Evolutionary conservation across 2,329 filamentous ascomycete species (phyloP).

Genomic region (Colletotrichum navitas): DNA sequence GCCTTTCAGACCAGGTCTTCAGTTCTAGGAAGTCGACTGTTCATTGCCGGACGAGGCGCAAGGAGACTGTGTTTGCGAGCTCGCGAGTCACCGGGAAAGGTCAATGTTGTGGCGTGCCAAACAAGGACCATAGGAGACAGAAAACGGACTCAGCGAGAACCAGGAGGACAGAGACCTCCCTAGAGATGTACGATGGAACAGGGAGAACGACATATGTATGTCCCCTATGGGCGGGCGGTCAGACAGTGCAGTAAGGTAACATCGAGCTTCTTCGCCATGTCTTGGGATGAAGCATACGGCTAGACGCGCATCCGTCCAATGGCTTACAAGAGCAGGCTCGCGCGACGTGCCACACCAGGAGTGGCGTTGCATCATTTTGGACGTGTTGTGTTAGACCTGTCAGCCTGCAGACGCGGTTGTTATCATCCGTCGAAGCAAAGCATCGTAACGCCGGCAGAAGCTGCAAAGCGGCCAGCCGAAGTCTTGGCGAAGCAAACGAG

Average conservation of each 20-base stretch:
- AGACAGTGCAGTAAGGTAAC: neutral
- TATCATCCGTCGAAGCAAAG: neutral
- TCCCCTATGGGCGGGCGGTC: neutral
- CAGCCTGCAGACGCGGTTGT: constrained; percentile 23
- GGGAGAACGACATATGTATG: constrained; percentile 9
- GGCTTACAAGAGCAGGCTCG: neutral
- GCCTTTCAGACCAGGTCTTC: neutral
- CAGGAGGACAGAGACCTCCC: neutral
- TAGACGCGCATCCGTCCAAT: neutral
- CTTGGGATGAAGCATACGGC: constrained; percentile 17
- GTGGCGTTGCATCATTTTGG: constrained; percentile 12
- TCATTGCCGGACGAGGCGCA: no score
- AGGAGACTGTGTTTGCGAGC: neutral
- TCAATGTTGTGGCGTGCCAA: no score
- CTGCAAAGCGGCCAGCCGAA: neutral
- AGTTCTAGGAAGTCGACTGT: no score
- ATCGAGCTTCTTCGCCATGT: constrained; percentile 19
- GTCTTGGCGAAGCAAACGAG: neutral
- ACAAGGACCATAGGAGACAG: neutral
- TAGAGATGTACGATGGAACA: neutral
- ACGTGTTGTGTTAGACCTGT: neutral
- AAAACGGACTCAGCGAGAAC: neutral
- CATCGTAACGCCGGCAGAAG: neutral
- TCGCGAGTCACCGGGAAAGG: neutral
- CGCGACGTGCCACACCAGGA: neutral